Evolutionary conservation across 805 yeast genomes (phyloP).

Genomic region (Saturnispora halmiae): DNA sequence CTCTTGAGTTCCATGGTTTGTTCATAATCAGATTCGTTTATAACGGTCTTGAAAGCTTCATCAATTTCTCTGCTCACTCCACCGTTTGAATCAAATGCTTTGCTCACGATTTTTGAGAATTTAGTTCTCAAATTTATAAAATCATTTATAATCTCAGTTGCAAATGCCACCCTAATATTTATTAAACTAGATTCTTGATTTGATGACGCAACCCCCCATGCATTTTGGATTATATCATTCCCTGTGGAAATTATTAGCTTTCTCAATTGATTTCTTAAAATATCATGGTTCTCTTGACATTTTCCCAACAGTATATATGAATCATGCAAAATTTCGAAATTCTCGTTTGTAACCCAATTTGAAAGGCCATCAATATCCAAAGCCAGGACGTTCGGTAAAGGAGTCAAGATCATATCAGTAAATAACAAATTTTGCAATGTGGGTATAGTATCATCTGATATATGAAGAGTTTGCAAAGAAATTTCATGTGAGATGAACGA

Average conservation of each 20-base stretch:
- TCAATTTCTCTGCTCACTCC: slow-evolving; percentile 47
- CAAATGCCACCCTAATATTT: slow-evolving; percentile 34
- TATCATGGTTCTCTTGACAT: slow-evolving; percentile 44
- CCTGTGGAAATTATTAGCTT: slow-evolving; percentile 43
- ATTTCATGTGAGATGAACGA: slow-evolving; percentile 57
- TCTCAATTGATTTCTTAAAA: slow-evolving; percentile 40
- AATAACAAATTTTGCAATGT: slow-evolving; percentile 50
- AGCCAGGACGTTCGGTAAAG: slow-evolving; percentile 46
- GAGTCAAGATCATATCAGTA: slow-evolving; percentile 46
- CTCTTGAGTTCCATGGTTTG: background rate
- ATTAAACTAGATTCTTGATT: slow-evolving; percentile 12
- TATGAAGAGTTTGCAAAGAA: slow-evolving; percentile 41
- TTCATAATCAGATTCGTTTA: slow-evolving; percentile 35
- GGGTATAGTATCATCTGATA: slow-evolving; percentile 46
- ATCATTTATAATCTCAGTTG: slow-evolving; percentile 59
- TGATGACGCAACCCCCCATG: slow-evolving; percentile 20
- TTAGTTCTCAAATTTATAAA: slow-evolving; percentile 44
- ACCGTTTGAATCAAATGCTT: slow-evolving; percentile 41
- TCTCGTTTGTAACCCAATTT: slow-evolving; percentile 44
- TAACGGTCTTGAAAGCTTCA: slow-evolving; percentile 50
- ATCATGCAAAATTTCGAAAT: slow-evolving; percentile 35
- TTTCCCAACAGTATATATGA: slow-evolving; percentile 43
- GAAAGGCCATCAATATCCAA: slow-evolving; percentile 48
- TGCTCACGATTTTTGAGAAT: slow-evolving; percentile 38
- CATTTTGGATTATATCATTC: slow-evolving; percentile 24